These are phyloP conservation scores for Cladosporium sp. DNA, from an alignment of 2,329 filamentous ascomycete species.

Conservation along the genomic window DNA sequence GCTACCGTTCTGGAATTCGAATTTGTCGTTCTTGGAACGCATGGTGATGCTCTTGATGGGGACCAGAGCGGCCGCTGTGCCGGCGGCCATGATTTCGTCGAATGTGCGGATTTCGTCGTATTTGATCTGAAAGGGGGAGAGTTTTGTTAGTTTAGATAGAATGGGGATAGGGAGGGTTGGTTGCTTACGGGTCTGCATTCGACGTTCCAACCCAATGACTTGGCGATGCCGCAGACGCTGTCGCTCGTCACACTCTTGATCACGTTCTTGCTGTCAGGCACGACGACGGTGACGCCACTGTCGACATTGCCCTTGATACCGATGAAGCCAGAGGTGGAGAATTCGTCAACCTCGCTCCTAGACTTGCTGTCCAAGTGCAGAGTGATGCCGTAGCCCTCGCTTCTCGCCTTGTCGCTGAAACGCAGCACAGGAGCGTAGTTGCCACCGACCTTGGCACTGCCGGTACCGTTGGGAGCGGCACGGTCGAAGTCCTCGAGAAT, in stretches of 20 bases:
- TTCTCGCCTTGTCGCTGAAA: slow-evolving; percentile 76
- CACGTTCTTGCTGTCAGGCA: slow-evolving; percentile 82
- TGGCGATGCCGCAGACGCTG: slow-evolving; percentile 70
- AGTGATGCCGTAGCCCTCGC: slow-evolving; percentile 85
- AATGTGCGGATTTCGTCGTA: slow-evolving; percentile 61
- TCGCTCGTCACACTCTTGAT: slow-evolving; percentile 84
- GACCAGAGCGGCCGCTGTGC: slow-evolving; percentile 85
- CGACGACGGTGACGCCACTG: slow-evolving; percentile 62
- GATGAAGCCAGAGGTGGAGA: slow-evolving; percentile 90
- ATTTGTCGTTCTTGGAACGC: slow-evolving; percentile 51
- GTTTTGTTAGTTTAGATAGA: not conserved
- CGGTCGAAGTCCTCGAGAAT: slow-evolving; percentile 93
- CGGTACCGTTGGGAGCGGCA: slow-evolving; percentile 83
- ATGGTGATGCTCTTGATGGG: slow-evolving; percentile 88
- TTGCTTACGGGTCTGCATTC: slow-evolving; percentile 63
- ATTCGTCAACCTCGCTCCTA: slow-evolving; percentile 86
- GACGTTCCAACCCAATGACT: slow-evolving; percentile 75
- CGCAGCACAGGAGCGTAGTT: slow-evolving; percentile 92
- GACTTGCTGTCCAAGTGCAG: slow-evolving; percentile 84
- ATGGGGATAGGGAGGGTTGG: not conserved
- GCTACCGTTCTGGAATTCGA: slow-evolving; percentile 51
- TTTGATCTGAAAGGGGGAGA: slow-evolving; percentile 49
- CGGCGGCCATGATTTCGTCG: slow-evolving; percentile 81
- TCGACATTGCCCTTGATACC: slow-evolving; percentile 59
- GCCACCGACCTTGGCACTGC: slow-evolving; percentile 87